A percentile compares a stretch with the other conserved stretches of the same genome.
These are phyloP conservation scores for Evernia prunastri DNA, from an alignment of 495 filamentous ascomycete species.

Conservation along the genomic window DNA sequence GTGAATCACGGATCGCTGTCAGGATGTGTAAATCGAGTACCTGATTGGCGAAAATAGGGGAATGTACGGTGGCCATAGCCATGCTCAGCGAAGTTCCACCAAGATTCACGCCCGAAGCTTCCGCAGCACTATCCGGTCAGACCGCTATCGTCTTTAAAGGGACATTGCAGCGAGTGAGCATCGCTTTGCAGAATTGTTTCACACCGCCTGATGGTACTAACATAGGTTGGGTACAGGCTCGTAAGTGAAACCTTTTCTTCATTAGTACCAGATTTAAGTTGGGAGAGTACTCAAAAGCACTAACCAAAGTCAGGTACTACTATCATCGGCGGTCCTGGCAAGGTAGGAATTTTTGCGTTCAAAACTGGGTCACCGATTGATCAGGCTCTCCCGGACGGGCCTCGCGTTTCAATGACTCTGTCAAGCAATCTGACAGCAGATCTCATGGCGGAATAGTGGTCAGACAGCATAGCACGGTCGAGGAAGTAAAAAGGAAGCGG, in stretches of 20 bases:
- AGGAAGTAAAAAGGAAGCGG: neutral
- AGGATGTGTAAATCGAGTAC: neutral
- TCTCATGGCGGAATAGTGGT: neutral
- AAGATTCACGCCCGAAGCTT: neutral
- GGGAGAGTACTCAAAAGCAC: neutral
- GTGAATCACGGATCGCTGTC: neutral
- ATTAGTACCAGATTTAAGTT: neutral
- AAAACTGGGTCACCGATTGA: neutral
- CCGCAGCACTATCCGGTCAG: neutral
- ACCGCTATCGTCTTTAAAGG: neutral
- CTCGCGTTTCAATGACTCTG: slow-evolving; percentile 3
- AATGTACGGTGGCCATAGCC: neutral
- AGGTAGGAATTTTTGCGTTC: slow-evolving; percentile 7
- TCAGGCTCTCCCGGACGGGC: neutral
- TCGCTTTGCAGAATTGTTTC: neutral
- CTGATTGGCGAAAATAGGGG: neutral
- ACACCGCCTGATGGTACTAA: neutral
- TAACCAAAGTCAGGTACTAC: neutral
- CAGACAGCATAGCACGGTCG: neutral
- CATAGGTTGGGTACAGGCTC: slow-evolving; percentile 1
- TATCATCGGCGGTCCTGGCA: neutral
- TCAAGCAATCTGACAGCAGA: neutral
- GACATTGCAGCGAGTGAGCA: neutral
- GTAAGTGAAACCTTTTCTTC: slow-evolving; percentile 3
- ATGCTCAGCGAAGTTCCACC: neutral